Evolutionary conservation across 202 grass and related monocot genomes (phyloP).

Genomic region (Setaria italica): DNA sequence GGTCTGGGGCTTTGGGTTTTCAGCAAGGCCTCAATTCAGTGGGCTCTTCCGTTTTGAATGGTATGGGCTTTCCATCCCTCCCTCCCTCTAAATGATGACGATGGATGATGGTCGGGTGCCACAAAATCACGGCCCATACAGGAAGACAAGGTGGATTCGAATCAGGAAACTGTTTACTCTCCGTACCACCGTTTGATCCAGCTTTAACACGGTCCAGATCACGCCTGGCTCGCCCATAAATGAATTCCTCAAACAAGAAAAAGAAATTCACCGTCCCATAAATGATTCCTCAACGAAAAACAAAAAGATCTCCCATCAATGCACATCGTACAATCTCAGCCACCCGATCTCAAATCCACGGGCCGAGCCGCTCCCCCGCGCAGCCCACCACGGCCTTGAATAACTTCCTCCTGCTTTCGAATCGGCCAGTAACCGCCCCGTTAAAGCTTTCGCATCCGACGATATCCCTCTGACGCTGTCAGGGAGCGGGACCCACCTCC

Average conservation of each 20-base stretch:
- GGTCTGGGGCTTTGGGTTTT: too few relatives aligned
- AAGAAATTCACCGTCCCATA: not conserved
- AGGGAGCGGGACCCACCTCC: conserved; percentile 32
- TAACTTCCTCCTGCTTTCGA: conserved; percentile 13
- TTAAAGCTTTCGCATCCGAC: conserved; percentile 40
- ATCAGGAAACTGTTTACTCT: conserved; percentile 3
- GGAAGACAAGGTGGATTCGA: not conserved
- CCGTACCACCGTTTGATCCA: not conserved
- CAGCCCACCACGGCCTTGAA: not conserved
- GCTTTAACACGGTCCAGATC: conserved; percentile 40
- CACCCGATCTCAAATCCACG: not conserved
- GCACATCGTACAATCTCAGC: not conserved
- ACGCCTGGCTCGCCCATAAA: conserved; percentile 3
- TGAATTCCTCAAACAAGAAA: not conserved
- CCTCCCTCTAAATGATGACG: too few relatives aligned
- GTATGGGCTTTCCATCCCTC: too few relatives aligned
- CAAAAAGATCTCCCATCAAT: conserved; percentile 12
- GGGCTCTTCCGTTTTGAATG: too few relatives aligned
- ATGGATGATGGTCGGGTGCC: too few relatives aligned
- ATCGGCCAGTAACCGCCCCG: conserved; percentile 7
- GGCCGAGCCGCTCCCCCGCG: not conserved
- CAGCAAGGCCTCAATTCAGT: too few relatives aligned
- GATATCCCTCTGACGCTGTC: conserved; percentile 41
- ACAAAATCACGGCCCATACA: not conserved
- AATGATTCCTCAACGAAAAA: not conserved